phyloP scores from a whole-genome alignment of 2,329 filamentous ascomycete species.

The Colletotrichum abscissum region DNA sequence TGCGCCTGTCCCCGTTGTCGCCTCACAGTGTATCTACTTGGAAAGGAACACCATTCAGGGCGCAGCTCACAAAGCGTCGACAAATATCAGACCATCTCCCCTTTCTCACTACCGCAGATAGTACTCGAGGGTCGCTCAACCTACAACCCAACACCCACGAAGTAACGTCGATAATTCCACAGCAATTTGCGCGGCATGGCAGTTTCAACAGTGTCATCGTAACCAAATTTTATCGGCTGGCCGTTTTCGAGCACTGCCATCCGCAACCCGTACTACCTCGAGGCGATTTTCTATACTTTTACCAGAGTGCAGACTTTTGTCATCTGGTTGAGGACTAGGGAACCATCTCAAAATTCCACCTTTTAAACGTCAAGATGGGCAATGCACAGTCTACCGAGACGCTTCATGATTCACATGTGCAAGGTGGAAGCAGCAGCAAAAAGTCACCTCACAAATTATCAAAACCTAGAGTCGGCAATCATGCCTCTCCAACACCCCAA shows the following conservation, averaged over 20 bases:
- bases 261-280: conserved; percentile 6
- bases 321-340: neutral
- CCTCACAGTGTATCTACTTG: neutral
- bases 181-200: conserved; percentile 28
- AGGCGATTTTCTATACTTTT: conserved; percentile 36
- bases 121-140: neutral
- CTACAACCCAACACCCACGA: neutral
- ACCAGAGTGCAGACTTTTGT: neutral
- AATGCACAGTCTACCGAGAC: conserved; percentile 61
- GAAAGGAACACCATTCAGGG: neutral
- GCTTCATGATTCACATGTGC: conserved; percentile 27
- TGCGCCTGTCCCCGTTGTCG: conserved; percentile 3
- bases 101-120: neutral
- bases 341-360: conserved; percentile 24
- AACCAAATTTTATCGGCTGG: conserved; percentile 23
- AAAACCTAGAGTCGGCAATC: conserved; percentile 58
- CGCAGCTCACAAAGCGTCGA: neutral
- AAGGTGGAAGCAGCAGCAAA: conserved; percentile 40
- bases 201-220: conserved; percentile 16
- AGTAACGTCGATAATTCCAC: neutral
- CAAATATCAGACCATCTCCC: conserved; percentile 10
- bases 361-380: conserved; percentile 54
- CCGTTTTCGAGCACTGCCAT: neutral
- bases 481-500: conserved; percentile 41
- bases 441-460: conserved; percentile 60